Conservation (phyloP, 2,329 filamentous ascomycete genomes). For the Arthrobotrys megalospora region DNA sequence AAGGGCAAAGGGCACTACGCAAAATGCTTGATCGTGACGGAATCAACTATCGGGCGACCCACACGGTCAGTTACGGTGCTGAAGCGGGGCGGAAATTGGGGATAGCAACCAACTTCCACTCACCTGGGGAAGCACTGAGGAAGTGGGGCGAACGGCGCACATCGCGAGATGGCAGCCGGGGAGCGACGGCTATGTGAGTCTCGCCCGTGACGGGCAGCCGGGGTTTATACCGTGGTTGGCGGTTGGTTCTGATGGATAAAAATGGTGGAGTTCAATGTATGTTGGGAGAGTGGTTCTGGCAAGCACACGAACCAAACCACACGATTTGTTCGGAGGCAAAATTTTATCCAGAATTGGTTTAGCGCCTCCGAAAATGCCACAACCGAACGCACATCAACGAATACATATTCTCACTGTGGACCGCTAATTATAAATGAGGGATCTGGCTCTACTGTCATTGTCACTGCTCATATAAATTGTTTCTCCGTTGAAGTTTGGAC, state of each 20-base stretch:
- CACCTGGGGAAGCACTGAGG: slow-evolving; percentile 42
- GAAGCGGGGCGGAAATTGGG: background rate
- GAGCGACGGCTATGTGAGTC: slow-evolving; percentile 7
- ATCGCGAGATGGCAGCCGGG: slow-evolving; percentile 24
- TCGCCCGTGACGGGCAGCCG: slow-evolving; percentile 6
- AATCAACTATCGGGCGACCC: slow-evolving; percentile 5
- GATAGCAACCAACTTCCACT: background rate
- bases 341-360: background rate
- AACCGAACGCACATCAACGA: too few relatives aligned
- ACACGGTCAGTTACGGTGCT: background rate
- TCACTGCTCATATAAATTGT: too few relatives aligned
- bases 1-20: slow-evolving; percentile 8
- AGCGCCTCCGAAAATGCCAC: background rate
- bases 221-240: slow-evolving; percentile 6
- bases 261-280: background rate
- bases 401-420: too few relatives aligned
- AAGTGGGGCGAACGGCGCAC: slow-evolving; percentile 38
- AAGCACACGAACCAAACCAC: background rate
- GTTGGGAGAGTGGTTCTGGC: slow-evolving; percentile 5
- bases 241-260: background rate
- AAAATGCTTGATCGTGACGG: slow-evolving; percentile 32
- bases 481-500: too few relatives aligned
- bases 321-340: background rate
- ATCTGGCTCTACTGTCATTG: too few relatives aligned
- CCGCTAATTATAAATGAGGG: too few relatives aligned